These are phyloP conservation scores for Bruguiera sexangula DNA, from an alignment of 345 rosid genomes.

Conservation along the genomic window DNA sequence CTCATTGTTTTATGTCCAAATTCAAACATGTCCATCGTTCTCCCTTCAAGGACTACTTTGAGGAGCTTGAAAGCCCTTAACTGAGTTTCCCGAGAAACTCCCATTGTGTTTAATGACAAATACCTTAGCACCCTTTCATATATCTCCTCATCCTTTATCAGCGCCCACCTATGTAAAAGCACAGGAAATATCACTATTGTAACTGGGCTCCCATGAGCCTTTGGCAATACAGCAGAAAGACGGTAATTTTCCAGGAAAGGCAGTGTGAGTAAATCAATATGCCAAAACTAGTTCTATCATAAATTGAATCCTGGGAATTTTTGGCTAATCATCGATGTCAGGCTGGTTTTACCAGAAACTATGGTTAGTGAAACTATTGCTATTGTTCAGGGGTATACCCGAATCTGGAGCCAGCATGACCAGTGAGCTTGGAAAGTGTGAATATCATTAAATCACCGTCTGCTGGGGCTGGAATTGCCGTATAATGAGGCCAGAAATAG, in stretches of 20 bases:
- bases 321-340: too few relatives aligned
- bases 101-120: conserved; percentile 33
- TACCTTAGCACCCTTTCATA: conserved; percentile 37
- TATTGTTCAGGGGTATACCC: conserved; percentile 33
- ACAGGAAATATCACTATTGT: not conserved
- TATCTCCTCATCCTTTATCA: conserved; percentile 51
- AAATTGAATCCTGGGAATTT: too few relatives aligned
- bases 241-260: not conserved
- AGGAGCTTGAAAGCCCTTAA: conserved; percentile 50
- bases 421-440: conserved; percentile 69
- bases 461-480: conserved; percentile 52
- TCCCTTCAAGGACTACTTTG: conserved; percentile 34
- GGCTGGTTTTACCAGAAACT: too few relatives aligned
- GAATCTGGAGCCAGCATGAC: conserved; percentile 75
- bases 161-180: conserved; percentile 48
- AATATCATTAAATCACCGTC: conserved; percentile 54
- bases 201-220: not conserved
- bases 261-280: too few relatives aligned
- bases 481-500: conserved; percentile 74
- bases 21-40: conserved; percentile 36
- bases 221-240: not conserved
- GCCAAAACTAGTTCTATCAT: too few relatives aligned
- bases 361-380: too few relatives aligned
- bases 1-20: conserved; percentile 51
- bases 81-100: conserved; percentile 58